Percentiles rank a stretch among this genome's conserved stretches.
These are phyloP conservation scores for Coniferiporia weirii DNA, from an alignment of 1,284 basidiomycete genomes.

Conservation along the genomic window DNA sequence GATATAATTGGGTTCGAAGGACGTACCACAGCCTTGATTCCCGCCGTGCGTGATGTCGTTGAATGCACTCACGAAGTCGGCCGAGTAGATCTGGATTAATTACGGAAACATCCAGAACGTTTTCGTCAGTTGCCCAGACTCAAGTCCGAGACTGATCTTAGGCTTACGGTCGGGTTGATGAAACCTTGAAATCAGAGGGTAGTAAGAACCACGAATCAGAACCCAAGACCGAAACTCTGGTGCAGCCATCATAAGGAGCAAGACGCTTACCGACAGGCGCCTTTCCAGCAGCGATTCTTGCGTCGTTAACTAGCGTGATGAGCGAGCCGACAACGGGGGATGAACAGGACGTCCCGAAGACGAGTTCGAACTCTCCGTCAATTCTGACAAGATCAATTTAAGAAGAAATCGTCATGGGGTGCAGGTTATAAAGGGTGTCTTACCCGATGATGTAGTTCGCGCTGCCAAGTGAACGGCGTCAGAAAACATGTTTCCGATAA, in stretches of 20 bases:
- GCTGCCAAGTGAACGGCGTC: background rate
- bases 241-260: background rate
- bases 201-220: background rate
- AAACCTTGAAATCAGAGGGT: conserved; percentile 16
- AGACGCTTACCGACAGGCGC: conserved; percentile 21
- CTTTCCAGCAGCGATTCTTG: conserved; percentile 26
- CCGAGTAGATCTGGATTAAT: conserved; percentile 27
- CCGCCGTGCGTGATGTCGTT: conserved; percentile 33
- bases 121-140: background rate
- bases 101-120: background rate
- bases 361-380: conserved; percentile 22
- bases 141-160: background rate
- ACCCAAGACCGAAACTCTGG: background rate
- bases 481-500: background rate
- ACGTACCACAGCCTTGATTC: conserved; percentile 24
- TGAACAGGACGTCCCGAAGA: conserved; percentile 23
- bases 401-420: conserved; percentile 10
- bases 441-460: conserved; percentile 22
- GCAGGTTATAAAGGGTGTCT: conserved; percentile 1
- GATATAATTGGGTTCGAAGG: background rate
- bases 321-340: conserved; percentile 30
- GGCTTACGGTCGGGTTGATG: conserved; percentile 21
- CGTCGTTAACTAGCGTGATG: conserved; percentile 33
- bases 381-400: conserved; percentile 10
- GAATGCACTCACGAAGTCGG: conserved; percentile 23